Percentiles rank a stretch among this genome's conserved stretches.
phyloP scores from a whole-genome alignment of 1,284 basidiomycete genomes.

The Singerocomus inundabilis region DNA sequence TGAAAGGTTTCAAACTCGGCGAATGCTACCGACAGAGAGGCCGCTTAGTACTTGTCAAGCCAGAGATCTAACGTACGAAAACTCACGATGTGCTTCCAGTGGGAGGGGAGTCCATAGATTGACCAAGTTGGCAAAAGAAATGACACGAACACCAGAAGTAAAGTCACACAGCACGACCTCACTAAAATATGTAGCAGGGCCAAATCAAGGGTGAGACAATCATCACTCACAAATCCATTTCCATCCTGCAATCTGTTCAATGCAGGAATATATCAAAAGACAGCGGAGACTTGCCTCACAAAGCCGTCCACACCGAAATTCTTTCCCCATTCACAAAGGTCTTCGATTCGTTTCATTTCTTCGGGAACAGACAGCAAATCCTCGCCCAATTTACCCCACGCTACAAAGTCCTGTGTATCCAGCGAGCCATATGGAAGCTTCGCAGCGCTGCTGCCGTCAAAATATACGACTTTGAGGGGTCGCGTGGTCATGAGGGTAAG shows the following conservation, averaged over 20 bases:
- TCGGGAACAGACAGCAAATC: constrained; percentile 14
- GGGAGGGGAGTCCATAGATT: not conserved
- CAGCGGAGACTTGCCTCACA: constrained; percentile 32
- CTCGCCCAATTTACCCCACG: constrained; percentile 32
- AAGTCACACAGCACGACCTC: too few species aligned
- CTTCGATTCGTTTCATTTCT: constrained; percentile 32
- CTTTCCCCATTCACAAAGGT: constrained; percentile 39
- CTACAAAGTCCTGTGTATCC: constrained; percentile 45
- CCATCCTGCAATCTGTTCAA: constrained; percentile 38
- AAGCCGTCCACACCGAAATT: constrained; percentile 39
- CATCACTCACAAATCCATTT: constrained; percentile 48
- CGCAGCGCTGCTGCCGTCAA: too few species aligned
- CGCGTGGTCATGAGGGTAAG: too few species aligned
- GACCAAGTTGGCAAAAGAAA: constrained; percentile 33
- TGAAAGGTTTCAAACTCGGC: too few species aligned
- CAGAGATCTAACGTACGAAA: not conserved
- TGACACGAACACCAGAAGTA: too few species aligned
- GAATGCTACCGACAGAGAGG: not conserved
- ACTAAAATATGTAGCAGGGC: constrained; percentile 27
- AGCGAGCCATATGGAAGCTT: constrained; percentile 35
- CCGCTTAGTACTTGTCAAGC: not conserved
- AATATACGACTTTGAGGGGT: too few species aligned
- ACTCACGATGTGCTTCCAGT: constrained; percentile 1
- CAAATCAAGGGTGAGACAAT: not conserved
- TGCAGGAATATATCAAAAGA: not conserved